Evolutionary conservation across 164 flowering plant genomes (phyloP).

Genomic region (Platanus orientalis): DNA sequence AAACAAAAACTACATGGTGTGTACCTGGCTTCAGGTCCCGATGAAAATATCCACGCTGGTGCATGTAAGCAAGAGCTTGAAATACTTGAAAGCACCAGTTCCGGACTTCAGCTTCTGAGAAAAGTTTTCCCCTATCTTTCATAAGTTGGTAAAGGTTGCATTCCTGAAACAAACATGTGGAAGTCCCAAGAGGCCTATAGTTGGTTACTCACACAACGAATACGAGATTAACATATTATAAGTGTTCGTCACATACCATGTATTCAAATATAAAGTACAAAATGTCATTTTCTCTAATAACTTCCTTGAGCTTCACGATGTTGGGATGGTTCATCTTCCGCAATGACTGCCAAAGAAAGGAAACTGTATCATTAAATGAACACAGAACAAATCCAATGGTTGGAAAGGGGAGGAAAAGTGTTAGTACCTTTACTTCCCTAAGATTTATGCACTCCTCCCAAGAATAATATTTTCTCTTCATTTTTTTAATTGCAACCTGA

Average conservation of each 20-base stretch:
- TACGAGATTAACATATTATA: neutral
- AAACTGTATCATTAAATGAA: neutral
- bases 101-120: conserved; percentile 78
- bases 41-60: conserved; percentile 48
- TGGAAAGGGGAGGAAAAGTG: neutral
- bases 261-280: conserved; percentile 90
- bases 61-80: conserved; percentile 96
- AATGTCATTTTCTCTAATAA: conserved; percentile 81
- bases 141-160: conserved; percentile 92
- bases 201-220: neutral
- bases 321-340: conserved; percentile 93
- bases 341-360: conserved; percentile 58
- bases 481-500: conserved; percentile 94
- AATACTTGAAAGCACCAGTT: conserved; percentile 99
- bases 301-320: conserved; percentile 97
- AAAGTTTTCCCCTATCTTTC: conserved; percentile 70
- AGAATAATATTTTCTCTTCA: conserved; percentile 91
- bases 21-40: conserved; percentile 41
- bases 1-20: neutral
- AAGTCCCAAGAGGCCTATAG: neutral
- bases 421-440: conserved; percentile 96
- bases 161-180: conserved; percentile 46
- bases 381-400: neutral
- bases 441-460: conserved; percentile 98
- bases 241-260: conserved; percentile 49